Conservation (phyloP, 2,329 filamentous ascomycete genomes). For the Bipolaris cookei region DNA sequence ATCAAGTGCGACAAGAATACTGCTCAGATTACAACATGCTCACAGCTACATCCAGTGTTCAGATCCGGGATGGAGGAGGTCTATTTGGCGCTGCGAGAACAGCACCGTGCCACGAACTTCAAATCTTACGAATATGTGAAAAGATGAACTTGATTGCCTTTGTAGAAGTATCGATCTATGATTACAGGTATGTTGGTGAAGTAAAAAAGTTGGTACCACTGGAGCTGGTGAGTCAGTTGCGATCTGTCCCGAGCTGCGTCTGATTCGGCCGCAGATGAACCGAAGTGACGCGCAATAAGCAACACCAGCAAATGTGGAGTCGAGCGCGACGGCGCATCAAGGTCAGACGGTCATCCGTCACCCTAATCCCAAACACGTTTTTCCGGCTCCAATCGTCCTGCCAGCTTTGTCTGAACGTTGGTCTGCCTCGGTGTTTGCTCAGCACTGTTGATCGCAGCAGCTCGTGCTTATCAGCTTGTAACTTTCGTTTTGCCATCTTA, state of each 20-base stretch:
- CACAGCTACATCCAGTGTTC: not conserved
- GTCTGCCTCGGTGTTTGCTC: conserved; percentile 1
- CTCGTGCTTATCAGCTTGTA: conserved; percentile 2
- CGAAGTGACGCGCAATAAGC: conserved; percentile 12
- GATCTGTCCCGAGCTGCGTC: not conserved
- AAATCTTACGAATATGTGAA: too few species aligned
- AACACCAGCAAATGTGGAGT: conserved; percentile 20
- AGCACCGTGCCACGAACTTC: not conserved
- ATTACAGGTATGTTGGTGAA: not conserved
- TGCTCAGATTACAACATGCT: not conserved
- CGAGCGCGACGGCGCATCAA: conserved; percentile 9
- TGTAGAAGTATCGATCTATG: not conserved
- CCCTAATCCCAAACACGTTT: not conserved
- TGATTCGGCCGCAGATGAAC: conserved; percentile 14
- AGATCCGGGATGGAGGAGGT: not conserved
- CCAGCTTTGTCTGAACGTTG: not conserved
- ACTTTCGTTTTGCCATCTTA: not conserved
- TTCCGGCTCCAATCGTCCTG: not conserved
- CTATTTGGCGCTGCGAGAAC: not conserved
- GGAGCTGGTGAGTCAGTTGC: conserved; percentile 3
- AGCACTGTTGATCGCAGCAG: conserved; percentile 4
- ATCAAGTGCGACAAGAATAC: not conserved
- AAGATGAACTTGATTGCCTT: not conserved
- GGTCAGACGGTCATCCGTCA: conserved; percentile 5
- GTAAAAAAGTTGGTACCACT: not conserved